A percentile compares a stretch with the other conserved stretches of the same genome.
Conservation (phyloP, 2,329 filamentous ascomycete genomes). For the Drechslerella coelobrocha region DNA sequence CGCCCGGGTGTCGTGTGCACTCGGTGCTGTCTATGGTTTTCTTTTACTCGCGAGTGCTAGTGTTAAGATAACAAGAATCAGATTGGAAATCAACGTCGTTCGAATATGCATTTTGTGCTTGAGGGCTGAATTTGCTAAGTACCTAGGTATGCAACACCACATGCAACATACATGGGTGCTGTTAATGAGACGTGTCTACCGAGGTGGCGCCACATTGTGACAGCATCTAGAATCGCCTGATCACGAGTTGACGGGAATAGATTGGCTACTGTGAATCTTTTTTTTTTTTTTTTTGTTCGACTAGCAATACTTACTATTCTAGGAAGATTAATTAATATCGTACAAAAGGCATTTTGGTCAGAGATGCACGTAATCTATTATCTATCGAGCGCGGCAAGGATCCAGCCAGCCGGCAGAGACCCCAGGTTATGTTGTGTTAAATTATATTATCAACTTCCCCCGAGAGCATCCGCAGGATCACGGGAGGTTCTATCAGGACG, state of each 20-base stretch:
- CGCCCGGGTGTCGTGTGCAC: neutral
- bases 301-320: too few relatives aligned
- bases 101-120: conserved; percentile 1
- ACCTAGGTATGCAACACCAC: neutral
- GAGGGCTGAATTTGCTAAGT: neutral
- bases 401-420: neutral
- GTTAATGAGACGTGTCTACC: too few relatives aligned
- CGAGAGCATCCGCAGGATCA: neutral
- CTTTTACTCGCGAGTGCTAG: neutral
- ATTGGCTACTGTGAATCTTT: too few relatives aligned
- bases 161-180: neutral
- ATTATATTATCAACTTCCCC: neutral
- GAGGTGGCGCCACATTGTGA: too few relatives aligned
- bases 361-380: neutral
- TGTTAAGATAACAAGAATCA: conserved; percentile 32
- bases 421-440: too few relatives aligned
- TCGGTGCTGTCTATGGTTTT: neutral
- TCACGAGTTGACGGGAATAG: too few relatives aligned
- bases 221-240: too few relatives aligned
- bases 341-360: too few relatives aligned
- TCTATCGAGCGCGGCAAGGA: neutral
- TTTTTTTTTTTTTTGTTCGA: too few relatives aligned
- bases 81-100: conserved; percentile 28
- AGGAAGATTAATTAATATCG: too few relatives aligned
- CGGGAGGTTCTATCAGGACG: neutral